Percentiles rank a stretch among this genome's conserved stretches.
phyloP scores from a whole-genome alignment of 2,329 filamentous ascomycete species.

The Nectriaceae sp. region DNA sequence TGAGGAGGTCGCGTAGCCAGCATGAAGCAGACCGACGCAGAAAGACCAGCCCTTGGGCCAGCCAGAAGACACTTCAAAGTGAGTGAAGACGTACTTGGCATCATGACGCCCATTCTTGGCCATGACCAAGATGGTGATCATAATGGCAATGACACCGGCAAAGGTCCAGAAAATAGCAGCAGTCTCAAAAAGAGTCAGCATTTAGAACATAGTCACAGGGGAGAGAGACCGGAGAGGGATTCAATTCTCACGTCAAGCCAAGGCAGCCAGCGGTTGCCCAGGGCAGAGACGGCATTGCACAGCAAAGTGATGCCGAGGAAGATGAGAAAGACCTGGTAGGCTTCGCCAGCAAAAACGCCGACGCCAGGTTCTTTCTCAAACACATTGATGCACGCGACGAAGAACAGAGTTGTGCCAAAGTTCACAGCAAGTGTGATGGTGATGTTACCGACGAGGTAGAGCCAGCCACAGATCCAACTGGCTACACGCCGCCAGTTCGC shows the following conservation, averaged over 20 bases:
- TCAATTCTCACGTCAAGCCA: constrained; percentile 65
- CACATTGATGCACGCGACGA: constrained; percentile 57
- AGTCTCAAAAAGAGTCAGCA: constrained; percentile 47
- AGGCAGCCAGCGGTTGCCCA: constrained; percentile 69
- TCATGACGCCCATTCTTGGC: constrained; percentile 68
- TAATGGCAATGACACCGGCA: constrained; percentile 66
- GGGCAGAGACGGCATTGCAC: constrained; percentile 65
- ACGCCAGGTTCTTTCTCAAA: constrained; percentile 49
- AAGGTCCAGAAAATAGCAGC: constrained; percentile 77
- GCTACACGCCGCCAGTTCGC: constrained; percentile 61
- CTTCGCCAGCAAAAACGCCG: constrained; percentile 47
- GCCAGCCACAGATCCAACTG: constrained; percentile 74
- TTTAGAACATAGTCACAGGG: not conserved
- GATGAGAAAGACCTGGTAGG: constrained; percentile 71
- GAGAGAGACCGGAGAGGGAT: not conserved
- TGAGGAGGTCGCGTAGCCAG: constrained; percentile 72
- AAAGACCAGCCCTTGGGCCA: constrained; percentile 75
- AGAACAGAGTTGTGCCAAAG: constrained; percentile 72
- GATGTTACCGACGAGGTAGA: constrained; percentile 77
- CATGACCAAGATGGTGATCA: constrained; percentile 63
- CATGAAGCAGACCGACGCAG: constrained; percentile 71
- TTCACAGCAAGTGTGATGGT: constrained; percentile 83
- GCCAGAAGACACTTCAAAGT: constrained; percentile 68
- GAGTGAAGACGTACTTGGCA: constrained; percentile 65
- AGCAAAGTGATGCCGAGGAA: constrained; percentile 69